phyloP scores from a whole-genome alignment of 2,329 filamentous ascomycete genomes.

The Pyrenophora tritici-repentis region DNA sequence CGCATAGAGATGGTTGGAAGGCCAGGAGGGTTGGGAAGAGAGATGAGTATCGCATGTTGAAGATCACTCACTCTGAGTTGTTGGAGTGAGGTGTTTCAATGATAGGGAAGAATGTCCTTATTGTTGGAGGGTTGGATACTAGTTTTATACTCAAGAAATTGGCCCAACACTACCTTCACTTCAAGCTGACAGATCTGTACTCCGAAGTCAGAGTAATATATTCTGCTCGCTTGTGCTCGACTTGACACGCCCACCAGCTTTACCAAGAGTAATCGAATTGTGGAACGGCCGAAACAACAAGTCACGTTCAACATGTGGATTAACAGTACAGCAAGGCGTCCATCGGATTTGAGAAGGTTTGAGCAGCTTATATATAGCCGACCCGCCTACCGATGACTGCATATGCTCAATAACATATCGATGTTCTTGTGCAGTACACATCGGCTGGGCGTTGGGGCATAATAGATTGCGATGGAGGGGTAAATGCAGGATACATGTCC shows the following conservation, averaged over 20 bases:
- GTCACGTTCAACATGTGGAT: no score
- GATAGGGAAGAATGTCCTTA: neutral
- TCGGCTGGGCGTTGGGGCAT: neutral
- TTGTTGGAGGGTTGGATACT: no score
- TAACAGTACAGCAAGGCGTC: neutral
- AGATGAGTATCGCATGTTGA: slow-evolving; percentile 16
- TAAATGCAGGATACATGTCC: neutral
- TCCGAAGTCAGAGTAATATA: no score
- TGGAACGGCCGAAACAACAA: no score
- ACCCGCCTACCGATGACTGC: no score
- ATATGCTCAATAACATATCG: neutral
- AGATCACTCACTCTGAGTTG: no score
- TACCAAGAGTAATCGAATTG: no score
- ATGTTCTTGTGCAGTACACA: neutral
- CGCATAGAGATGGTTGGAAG: neutral
- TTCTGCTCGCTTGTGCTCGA: no score
- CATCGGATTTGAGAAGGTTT: slow-evolving; percentile 6
- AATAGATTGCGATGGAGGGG: slow-evolving; percentile 4
- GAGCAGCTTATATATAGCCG: neutral
- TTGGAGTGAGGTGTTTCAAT: neutral
- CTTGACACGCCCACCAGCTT: no score
- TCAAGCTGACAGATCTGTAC: no score
- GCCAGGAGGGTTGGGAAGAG: slow-evolving; percentile 13
- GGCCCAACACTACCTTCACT: no score
- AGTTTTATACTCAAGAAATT: no score